Evolutionary conservation across 257 asterid genomes (phyloP).

Genomic region (Nyctanthes arbortristis): DNA sequence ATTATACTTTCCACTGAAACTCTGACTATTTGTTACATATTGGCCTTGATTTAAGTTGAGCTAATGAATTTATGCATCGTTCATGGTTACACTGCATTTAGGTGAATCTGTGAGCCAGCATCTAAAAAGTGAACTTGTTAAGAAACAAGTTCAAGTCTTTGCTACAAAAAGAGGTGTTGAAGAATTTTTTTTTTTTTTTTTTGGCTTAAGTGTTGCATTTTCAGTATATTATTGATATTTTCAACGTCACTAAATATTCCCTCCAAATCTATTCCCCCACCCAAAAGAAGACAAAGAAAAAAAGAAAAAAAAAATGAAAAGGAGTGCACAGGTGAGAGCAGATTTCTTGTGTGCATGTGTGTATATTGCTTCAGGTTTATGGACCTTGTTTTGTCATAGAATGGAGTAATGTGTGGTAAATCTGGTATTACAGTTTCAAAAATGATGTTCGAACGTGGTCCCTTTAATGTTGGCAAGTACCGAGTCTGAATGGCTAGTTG

Average conservation of each 20-base stretch:
- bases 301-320: not conserved
- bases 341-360: not conserved
- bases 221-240: not conserved
- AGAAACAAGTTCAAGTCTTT: not conserved
- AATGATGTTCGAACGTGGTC: not conserved
- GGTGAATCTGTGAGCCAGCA: not conserved
- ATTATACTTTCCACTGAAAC: not conserved
- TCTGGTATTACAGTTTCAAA: not conserved
- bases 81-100: not conserved
- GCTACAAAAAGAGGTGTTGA: not conserved
- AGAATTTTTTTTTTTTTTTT: too few species aligned
- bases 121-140: not conserved
- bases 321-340: not conserved
- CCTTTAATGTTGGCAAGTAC: not conserved
- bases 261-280: not conserved
- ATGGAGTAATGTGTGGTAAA: not conserved
- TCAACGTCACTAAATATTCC: too few species aligned
- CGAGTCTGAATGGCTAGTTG: not conserved
- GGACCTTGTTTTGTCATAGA: not conserved
- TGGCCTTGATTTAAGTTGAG: constrained; percentile 1
- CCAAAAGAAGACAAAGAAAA: not conserved
- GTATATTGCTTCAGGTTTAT: not conserved
- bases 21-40: constrained; percentile 5
- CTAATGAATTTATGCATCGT: not conserved
- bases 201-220: not conserved